Base-by-base conservation (phyloP, 2,329 filamentous ascomycete genomes). In the Trichoderma brevicompactum region DNA sequence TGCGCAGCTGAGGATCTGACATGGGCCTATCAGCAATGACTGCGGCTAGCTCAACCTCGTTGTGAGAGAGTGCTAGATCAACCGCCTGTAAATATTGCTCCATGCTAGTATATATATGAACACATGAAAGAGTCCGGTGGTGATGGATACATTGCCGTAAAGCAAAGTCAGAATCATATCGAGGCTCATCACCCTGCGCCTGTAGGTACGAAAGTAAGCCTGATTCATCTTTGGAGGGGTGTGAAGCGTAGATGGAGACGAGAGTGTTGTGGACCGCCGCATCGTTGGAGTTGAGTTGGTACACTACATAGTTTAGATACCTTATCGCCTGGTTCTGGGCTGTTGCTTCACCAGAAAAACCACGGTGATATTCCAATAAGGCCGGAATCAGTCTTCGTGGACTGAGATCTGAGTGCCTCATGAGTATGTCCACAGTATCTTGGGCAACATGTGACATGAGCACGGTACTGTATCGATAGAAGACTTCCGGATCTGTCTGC, bases 21-120 rank as follows among this genome's bases (percentile, higher is more conserved):
- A 92, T 89, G 1, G 93, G 90, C 19, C 92, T 85, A 75, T 98
- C 94, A 1, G 95, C 94, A 60, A 99, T 92, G 52, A 92, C 87
- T 32, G 92, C 89, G 1, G 95, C 95, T 7, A 98, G 88, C 68
- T 97, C 93, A 56, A 97, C 87, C 74, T 97, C 90, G 71, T 93
- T 86, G 75, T 98, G 92, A 53, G 94, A 91, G 40, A 99, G 83
- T 0, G 95, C 95, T 5, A 99, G 85, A 73, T 97, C 92, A 4
- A 99, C 95, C 1, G 94, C 94, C 76, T 96, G 92, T 17, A 92
- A 86, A 74, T 96, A 97, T 76, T 98, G 93, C 0, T 90, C 90
- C 94, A 99, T 99, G 67, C 89, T 91, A 64, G 91, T 96, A 81
- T 98, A 99, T 68, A 99, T 97, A 77, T 98, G 94, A 5, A 98